phyloP scores from a whole-genome alignment of 2,329 filamentous ascomycete genomes.

The Colletotrichum tanaceti region DNA sequence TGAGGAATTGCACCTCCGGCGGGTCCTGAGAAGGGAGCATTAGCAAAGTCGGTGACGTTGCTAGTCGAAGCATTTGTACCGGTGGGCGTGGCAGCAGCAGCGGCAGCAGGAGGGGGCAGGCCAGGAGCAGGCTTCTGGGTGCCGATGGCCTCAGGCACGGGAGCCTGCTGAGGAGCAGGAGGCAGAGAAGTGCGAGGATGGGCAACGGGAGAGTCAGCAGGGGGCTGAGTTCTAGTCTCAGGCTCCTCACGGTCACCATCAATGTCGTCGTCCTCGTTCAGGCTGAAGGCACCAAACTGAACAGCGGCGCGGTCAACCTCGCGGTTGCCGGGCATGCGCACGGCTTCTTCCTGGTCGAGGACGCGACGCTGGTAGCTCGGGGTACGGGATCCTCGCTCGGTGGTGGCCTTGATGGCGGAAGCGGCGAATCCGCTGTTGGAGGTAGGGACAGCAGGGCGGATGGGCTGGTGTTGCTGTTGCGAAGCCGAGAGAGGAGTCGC shows the following conservation, averaged over 20 bases:
- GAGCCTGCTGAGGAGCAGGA: slow-evolving; percentile 69
- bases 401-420: slow-evolving; percentile 83
- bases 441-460: slow-evolving; percentile 52
- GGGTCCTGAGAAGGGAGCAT: slow-evolving; percentile 41
- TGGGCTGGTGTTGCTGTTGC: slow-evolving; percentile 72
- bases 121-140: slow-evolving; percentile 64
- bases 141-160: slow-evolving; percentile 66
- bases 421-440: slow-evolving; percentile 76
- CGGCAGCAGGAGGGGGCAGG: slow-evolving; percentile 54
- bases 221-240: slow-evolving; percentile 92
- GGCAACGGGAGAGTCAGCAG: slow-evolving; percentile 89
- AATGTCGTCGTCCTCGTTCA: slow-evolving; percentile 87
- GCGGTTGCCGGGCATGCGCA: slow-evolving; percentile 97
- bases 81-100: slow-evolving; percentile 51
- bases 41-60: slow-evolving; percentile 31
- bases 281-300: slow-evolving; percentile 94
- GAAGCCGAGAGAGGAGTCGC: slow-evolving; percentile 74
- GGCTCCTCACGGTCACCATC: slow-evolving; percentile 95
- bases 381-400: slow-evolving; percentile 72
- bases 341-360: slow-evolving; percentile 94
- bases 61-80: slow-evolving; percentile 46
- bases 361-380: slow-evolving; percentile 87
- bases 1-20: slow-evolving; percentile 47
- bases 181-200: slow-evolving; percentile 89
- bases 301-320: slow-evolving; percentile 93